A percentile compares a stretch with the other conserved stretches of the same genome.
Evolutionary conservation across 768 basidiomycete genomes (phyloP).

Genomic region (Lanmaoa rubissima): DNA sequence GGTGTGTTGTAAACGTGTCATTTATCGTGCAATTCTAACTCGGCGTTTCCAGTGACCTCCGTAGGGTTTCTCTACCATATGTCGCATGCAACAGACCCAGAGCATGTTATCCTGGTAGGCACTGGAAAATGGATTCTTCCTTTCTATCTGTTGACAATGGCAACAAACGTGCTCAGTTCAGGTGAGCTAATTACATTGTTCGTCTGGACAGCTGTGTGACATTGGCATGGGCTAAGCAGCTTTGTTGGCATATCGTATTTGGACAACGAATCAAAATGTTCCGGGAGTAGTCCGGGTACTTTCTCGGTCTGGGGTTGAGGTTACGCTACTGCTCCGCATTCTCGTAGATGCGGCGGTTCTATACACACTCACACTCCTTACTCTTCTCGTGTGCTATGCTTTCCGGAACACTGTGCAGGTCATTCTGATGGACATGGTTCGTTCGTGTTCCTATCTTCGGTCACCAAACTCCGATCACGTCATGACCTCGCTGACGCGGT

Average conservation of each 20-base stretch:
- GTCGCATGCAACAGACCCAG: background rate
- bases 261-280: slow-evolving; percentile 2
- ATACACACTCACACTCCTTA: slow-evolving; percentile 15
- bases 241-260: slow-evolving; percentile 20
- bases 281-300: slow-evolving; percentile 11
- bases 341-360: slow-evolving; percentile 16
- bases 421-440: slow-evolving; percentile 19
- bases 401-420: slow-evolving; percentile 2
- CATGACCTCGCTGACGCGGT: background rate
- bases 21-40: background rate
- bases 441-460: slow-evolving; percentile 2
- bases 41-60: slow-evolving; percentile 8
- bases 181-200: slow-evolving; percentile 2
- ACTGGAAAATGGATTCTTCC: slow-evolving; percentile 8
- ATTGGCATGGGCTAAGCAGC: background rate
- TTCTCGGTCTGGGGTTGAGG: slow-evolving; percentile 4
- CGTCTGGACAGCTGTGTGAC: background rate
- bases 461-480: background rate
- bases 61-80: slow-evolving; percentile 7
- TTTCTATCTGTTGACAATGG: slow-evolving; percentile 21
- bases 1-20: slow-evolving; percentile 8
- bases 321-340: slow-evolving; percentile 12
- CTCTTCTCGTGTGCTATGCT: slow-evolving; percentile 12
- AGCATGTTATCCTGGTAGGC: background rate
- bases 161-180: slow-evolving; percentile 23